Evolutionary conservation across 768 basidiomycete genomes (phyloP), one percentile per base, ranked within the genome.

Genomic region (Gelatoporia subvermispora): DNA sequence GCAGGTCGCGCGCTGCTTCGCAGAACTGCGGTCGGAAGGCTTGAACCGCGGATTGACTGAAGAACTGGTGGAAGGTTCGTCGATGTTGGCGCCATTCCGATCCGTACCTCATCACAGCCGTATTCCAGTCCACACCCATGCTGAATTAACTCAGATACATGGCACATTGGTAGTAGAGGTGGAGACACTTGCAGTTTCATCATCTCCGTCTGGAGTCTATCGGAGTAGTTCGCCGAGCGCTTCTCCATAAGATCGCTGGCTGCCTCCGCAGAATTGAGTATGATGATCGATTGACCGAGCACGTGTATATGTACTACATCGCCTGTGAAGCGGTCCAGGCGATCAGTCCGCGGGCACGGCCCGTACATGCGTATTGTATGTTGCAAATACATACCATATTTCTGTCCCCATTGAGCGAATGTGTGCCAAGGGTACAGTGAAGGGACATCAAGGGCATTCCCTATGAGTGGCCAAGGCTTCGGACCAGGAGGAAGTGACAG

Each of bases 11-110:
- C 7, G 28, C 28, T 31, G 7, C 28, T 31, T 31, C 28, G 13
- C 28, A 13, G 28, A 31, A 13, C 28, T 13, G 28, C 13, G 28
- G 28, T 13, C 28, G 28, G 28, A 7, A 31, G 5, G 5, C 28
- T 13, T 31, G 28, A 13, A 31, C 28, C 13, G 28, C 28, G 13
- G 28, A 7, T 31, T 49, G 43, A 36, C 44, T 43, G 40, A 65
- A 64, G 35, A 53, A 47, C 15, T 63, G 60, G 11, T 56, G 58
- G 37, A 67, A 57, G 49, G 63, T 51, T n/a, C 57, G 49, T 4
- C 66, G 56, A 16, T 65, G 62, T 43, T 60, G 60, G 28, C 55
- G 61, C 45, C 59, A 66, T 10, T 58, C 55, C 10, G 57, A 54
- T 13, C 65, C 65, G 44, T 63, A 63, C 5, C 17, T 20, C 54